Evolutionary conservation across 352 stramenopile genomes (phyloP).

Genomic region (Pythium utonaiense): DNA sequence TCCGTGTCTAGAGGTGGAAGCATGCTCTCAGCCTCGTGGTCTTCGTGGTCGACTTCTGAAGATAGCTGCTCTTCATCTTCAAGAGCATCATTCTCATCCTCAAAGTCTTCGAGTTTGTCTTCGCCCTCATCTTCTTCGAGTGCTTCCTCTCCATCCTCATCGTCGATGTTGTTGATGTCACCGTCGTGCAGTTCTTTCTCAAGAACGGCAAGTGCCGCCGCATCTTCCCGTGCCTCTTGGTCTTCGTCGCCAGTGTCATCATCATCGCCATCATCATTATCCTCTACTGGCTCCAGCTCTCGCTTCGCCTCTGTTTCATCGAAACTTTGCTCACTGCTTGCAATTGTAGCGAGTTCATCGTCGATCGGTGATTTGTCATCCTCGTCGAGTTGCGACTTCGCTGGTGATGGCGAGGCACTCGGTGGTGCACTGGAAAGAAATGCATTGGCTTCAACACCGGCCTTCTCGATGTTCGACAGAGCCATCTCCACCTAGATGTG

Average conservation of each 20-base stretch:
- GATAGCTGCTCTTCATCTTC: not conserved
- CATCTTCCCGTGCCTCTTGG: not conserved
- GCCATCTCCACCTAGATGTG: constrained; percentile 51
- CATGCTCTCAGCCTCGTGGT: constrained; percentile 1
- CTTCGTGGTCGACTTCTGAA: not conserved
- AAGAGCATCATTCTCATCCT: not conserved
- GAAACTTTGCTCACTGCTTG: constrained; percentile 1
- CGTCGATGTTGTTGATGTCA: constrained; percentile 11
- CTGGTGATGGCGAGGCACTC: constrained; percentile 13
- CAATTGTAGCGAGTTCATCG: not conserved
- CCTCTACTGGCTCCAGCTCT: constrained; percentile 1
- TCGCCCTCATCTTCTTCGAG: constrained; percentile 6
- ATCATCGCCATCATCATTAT: not conserved
- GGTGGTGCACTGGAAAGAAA: constrained; percentile 26
- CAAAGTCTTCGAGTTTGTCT: not conserved
- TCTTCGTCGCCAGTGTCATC: not conserved
- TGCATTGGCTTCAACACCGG: constrained; percentile 48
- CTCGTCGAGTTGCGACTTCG: constrained; percentile 9
- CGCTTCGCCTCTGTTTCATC: constrained; percentile 10
- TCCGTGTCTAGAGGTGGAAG: not conserved
- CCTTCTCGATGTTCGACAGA: constrained; percentile 63
- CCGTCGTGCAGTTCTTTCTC: constrained; percentile 11
- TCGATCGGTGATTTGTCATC: not conserved
- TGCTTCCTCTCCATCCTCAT: constrained; percentile 4
- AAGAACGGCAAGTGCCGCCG: not conserved